Percentiles rank a stretch among this genome's conserved stretches.
phyloP scores from a whole-genome alignment of 805 yeast genomes.

The Cyberlindnera meyerae region DNA sequence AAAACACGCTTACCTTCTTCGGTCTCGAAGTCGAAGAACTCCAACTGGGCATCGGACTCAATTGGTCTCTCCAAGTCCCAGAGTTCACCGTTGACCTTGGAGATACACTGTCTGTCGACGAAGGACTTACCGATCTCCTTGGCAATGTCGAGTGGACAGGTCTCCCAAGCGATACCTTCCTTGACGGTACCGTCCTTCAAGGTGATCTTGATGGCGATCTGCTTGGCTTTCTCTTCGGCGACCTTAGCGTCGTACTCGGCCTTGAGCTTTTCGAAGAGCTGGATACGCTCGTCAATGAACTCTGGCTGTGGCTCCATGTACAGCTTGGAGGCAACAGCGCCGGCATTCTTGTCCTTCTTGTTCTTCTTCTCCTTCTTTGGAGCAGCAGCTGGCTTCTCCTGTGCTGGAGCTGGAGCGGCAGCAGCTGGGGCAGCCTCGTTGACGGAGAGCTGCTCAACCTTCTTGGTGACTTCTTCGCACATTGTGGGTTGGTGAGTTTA shows the following conservation, averaged over 20 bases:
- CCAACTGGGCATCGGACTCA: conserved; percentile 64
- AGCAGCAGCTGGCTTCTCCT: conserved; percentile 13
- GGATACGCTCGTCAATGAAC: conserved; percentile 74
- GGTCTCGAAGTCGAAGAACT: conserved; percentile 84
- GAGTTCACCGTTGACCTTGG: conserved; percentile 83
- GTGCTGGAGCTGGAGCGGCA: conserved; percentile 2
- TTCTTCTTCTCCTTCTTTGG: conserved; percentile 33
- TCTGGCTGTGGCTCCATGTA: conserved; percentile 75
- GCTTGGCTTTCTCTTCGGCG: conserved; percentile 45
- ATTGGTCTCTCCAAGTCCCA: conserved; percentile 97
- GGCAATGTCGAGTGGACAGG: conserved; percentile 86
- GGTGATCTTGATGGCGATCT: conserved; percentile 68
- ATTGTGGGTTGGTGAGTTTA: conserved; percentile 9
- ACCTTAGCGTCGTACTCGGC: conserved; percentile 69
- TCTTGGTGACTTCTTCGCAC: conserved; percentile 42
- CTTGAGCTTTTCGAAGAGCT: conserved; percentile 75
- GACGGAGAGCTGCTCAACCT: conserved; percentile 43
- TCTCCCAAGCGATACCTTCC: conserved; percentile 82
- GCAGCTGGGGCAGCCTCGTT: conserved; percentile 28
- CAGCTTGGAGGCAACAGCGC: conserved; percentile 32
- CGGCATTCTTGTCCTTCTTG: conserved; percentile 37
- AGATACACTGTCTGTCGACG: conserved; percentile 81
- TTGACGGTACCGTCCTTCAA: conserved; percentile 81
- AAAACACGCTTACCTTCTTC: conserved; percentile 95
- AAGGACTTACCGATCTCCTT: conserved; percentile 79